Evolutionary conservation across 2,329 filamentous ascomycete genomes (phyloP).

Genomic region (Ustilaginoidea virens): DNA sequence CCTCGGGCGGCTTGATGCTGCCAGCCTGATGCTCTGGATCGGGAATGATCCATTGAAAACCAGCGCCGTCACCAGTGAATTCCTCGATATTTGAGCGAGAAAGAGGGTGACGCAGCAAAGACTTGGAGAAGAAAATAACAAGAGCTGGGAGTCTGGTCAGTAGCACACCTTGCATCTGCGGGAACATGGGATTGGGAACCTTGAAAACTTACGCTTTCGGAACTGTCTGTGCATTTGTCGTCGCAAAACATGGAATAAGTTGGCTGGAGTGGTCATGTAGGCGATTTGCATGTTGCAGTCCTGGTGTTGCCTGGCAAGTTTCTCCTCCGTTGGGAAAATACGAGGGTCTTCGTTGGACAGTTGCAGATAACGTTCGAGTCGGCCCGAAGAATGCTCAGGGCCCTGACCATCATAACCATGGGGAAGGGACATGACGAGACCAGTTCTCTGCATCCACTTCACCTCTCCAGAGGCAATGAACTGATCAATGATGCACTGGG

Average conservation of each 20-base stretch:
- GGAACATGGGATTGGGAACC: constrained; percentile 1
- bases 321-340: constrained; percentile 75
- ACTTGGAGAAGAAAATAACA: constrained; percentile 97
- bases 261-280: constrained; percentile 92
- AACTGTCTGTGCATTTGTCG: constrained; percentile 98
- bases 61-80: constrained; percentile 67
- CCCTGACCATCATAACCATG: constrained; percentile 98
- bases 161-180: neutral
- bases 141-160: constrained; percentile 41
- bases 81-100: constrained; percentile 82
- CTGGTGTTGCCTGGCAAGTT: constrained; percentile 92
- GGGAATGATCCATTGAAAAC: constrained; percentile 93
- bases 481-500: constrained; percentile 97
- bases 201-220: constrained; percentile 69
- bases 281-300: constrained; percentile 99
- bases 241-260: constrained; percentile 90
- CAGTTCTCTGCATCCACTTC: constrained; percentile 97
- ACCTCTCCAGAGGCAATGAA: constrained; percentile 95
- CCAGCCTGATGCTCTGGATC: constrained; percentile 71
- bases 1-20: constrained; percentile 60
- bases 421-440: constrained; percentile 87
- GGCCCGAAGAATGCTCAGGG: constrained; percentile 92
- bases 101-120: constrained; percentile 82
- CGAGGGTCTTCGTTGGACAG: constrained; percentile 95
- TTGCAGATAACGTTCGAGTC: constrained; percentile 94